A percentile compares a stretch with the other conserved stretches of the same genome.
These are phyloP conservation scores for Ascochyta viciae-villosae DNA, from an alignment of 2,329 filamentous ascomycete genomes.

Conservation along the genomic window DNA sequence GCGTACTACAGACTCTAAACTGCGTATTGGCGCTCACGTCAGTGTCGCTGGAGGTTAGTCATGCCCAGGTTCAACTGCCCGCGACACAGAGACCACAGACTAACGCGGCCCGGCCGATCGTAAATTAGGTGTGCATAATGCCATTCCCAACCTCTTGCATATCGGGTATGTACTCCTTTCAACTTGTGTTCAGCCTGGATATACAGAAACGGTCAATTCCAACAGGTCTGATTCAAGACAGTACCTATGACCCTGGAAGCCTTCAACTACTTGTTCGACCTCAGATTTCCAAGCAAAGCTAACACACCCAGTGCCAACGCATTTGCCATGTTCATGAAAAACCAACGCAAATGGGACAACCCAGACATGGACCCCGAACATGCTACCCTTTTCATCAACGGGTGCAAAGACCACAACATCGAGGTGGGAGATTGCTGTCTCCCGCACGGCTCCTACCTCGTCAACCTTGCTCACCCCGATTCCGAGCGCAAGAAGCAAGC, in stretches of 20 bases:
- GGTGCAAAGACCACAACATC: constrained; percentile 74
- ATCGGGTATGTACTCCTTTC: constrained; percentile 63
- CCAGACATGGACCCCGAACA: constrained; percentile 75
- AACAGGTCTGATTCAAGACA: too few species aligned
- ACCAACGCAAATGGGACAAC: constrained; percentile 92
- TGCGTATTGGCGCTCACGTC: constrained; percentile 93
- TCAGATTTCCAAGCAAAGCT: constrained; percentile 1
- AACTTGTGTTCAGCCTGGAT: too few species aligned
- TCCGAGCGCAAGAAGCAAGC: constrained; percentile 81
- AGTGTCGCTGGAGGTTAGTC: constrained; percentile 82
- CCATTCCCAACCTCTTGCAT: constrained; percentile 76
- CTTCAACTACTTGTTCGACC: background rate
- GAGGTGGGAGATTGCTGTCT: constrained; percentile 77
- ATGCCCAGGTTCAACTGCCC: background rate
- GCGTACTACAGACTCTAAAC: constrained; percentile 74
- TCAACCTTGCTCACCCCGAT: constrained; percentile 91
- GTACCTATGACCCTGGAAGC: too few species aligned
- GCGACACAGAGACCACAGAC: constrained; percentile 10
- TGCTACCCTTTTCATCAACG: constrained; percentile 71
- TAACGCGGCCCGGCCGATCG: constrained; percentile 27
- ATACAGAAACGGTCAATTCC: too few species aligned
- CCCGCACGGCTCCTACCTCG: constrained; percentile 94
- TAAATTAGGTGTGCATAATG: constrained; percentile 80
- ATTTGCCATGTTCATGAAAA: constrained; percentile 95
- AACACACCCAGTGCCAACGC: constrained; percentile 73